Conservation (phyloP, 176 grass and related monocot species). For the Alopecurus myosuroides region DNA sequence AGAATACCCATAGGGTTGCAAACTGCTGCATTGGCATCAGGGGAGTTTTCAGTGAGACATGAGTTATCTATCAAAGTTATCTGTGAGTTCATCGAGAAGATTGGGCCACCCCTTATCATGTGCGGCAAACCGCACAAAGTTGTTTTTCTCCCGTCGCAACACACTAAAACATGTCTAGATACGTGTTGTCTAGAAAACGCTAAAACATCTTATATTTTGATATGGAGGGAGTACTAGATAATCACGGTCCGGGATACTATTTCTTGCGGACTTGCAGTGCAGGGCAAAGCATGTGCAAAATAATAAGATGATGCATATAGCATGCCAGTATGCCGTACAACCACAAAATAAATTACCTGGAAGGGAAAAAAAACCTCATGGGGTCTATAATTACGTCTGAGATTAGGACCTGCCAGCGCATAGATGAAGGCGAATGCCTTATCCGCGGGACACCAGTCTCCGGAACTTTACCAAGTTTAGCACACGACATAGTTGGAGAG, state of each 20-base stretch:
- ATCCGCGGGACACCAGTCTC: neutral
- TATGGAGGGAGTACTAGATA: no score
- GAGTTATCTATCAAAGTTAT: no score
- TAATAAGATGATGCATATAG: neutral
- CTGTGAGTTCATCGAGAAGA: no score
- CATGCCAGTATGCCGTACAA: neutral
- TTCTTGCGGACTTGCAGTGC: neutral
- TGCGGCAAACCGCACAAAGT: no score
- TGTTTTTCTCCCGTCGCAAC: no score
- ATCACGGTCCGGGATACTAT: neutral
- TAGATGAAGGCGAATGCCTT: neutral
- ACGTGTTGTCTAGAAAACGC: no score
- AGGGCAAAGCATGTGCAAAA: neutral
- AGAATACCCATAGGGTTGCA: no score
- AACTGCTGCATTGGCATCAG: no score
- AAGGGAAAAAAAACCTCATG: neutral
- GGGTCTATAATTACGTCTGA: neutral
- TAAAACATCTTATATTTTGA: no score
- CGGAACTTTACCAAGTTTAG: neutral
- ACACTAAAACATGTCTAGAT: no score
- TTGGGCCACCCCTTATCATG: no score
- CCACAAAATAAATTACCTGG: neutral
- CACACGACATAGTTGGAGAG: neutral
- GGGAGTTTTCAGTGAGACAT: no score
- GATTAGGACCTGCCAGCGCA: neutral